These are phyloP conservation scores for Fomitopsis schrenkii DNA, from an alignment of 1,284 basidiomycete genomes.

Conservation along the genomic window DNA sequence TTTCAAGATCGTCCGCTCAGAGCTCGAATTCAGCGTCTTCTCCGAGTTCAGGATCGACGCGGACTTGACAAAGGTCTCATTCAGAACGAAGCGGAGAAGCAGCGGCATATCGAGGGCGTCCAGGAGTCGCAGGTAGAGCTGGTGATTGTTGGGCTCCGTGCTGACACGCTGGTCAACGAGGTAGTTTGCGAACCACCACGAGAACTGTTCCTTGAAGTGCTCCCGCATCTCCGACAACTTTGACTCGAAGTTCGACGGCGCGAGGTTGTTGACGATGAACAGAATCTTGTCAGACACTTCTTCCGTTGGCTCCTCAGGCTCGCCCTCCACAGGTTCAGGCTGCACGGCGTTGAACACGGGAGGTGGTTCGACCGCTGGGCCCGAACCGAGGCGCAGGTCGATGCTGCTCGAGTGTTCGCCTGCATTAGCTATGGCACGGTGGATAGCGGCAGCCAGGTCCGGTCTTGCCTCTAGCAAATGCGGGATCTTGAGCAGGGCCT, in stretches of 20 bases:
- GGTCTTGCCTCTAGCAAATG: conserved; percentile 86
- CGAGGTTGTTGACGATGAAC: conserved; percentile 98
- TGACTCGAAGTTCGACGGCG: conserved; percentile 87
- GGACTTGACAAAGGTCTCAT: conserved; percentile 92
- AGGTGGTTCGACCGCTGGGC: conserved; percentile 37
- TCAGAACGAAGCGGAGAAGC: conserved; percentile 77
- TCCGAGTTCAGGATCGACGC: conserved; percentile 88
- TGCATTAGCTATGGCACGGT: conserved; percentile 60
- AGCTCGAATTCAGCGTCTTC: conserved; percentile 79
- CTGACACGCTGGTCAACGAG: conserved; percentile 94
- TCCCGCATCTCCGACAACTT: conserved; percentile 84
- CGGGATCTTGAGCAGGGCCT: conserved; percentile 85
- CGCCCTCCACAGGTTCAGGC: conserved; percentile 58
- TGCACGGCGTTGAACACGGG: conserved; percentile 73
- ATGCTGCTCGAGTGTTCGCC: conserved; percentile 36
- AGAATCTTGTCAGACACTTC: conserved; percentile 91
- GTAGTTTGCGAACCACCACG: conserved; percentile 97
- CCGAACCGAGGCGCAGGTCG: conserved; percentile 34
- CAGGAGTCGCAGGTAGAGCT: conserved; percentile 91
- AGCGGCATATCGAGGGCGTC: conserved; percentile 71
- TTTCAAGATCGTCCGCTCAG: conserved; percentile 88
- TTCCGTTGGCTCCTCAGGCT: conserved; percentile 74
- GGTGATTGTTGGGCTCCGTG: conserved; percentile 97
- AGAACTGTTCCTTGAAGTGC: conserved; percentile 76
- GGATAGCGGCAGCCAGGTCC: conserved; percentile 75